phyloP scores from a whole-genome alignment of 2,329 filamentous ascomycete genomes.

The Plenodomus lindquistii region DNA sequence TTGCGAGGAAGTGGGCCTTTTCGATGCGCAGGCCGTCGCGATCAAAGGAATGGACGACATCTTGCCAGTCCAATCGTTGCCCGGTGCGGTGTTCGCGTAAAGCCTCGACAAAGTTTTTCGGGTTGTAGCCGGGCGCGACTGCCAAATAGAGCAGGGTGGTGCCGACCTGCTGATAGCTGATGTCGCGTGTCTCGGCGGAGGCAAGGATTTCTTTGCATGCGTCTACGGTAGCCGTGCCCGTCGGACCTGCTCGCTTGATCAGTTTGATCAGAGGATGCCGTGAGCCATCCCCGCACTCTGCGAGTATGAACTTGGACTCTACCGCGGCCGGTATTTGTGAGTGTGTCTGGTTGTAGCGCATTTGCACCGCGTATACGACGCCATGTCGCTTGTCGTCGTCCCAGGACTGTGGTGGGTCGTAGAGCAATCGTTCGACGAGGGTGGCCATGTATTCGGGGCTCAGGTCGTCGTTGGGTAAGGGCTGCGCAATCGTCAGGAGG shows the following conservation, averaged over 20 bases:
- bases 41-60: slow-evolving; percentile 80
- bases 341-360: slow-evolving; percentile 67
- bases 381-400: slow-evolving; percentile 74
- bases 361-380: slow-evolving; percentile 62
- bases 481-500: slow-evolving; percentile 71
- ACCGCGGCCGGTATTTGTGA: slow-evolving; percentile 71
- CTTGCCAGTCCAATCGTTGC: slow-evolving; percentile 64
- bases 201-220: slow-evolving; percentile 64
- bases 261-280: slow-evolving; percentile 63
- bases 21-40: slow-evolving; percentile 76
- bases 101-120: slow-evolving; percentile 67
- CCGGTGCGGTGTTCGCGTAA: slow-evolving; percentile 59
- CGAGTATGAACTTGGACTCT: slow-evolving; percentile 70
- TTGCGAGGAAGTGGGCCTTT: slow-evolving; percentile 74
- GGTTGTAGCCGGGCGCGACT: slow-evolving; percentile 66
- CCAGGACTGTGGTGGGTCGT: slow-evolving; percentile 85
- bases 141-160: slow-evolving; percentile 74
- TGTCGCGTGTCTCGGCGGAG: slow-evolving; percentile 62
- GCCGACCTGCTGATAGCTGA: slow-evolving; percentile 81
- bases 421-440: slow-evolving; percentile 83
- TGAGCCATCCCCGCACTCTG: slow-evolving; percentile 64
- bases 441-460: slow-evolving; percentile 72
- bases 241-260: slow-evolving; percentile 74
- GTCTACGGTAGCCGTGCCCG: slow-evolving; percentile 76
- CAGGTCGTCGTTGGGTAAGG: slow-evolving; percentile 67